These are phyloP conservation scores for Cerioporus squamosus DNA, from an alignment of 1,284 basidiomycete species.

Conservation along the genomic window DNA sequence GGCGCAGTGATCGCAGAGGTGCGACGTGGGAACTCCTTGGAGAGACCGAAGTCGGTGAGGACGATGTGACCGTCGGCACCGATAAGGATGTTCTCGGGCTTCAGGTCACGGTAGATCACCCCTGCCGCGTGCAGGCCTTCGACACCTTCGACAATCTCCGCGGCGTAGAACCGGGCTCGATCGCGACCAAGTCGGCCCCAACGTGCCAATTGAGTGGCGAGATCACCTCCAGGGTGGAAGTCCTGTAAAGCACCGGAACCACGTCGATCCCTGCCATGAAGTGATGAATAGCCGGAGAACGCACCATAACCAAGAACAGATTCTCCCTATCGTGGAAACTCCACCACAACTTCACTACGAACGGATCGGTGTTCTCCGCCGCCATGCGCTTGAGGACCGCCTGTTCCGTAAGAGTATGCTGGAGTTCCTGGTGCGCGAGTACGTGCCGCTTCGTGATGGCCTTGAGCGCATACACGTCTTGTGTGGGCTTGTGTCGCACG, in stretches of 20 bases:
- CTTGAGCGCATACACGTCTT: slow-evolving; percentile 88
- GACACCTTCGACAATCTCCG: slow-evolving; percentile 94
- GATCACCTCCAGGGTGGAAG: slow-evolving; percentile 95
- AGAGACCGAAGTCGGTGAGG: slow-evolving; percentile 93
- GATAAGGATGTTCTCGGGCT: slow-evolving; percentile 95
- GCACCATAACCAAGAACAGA: slow-evolving; percentile 86
- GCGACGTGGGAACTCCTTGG: slow-evolving; percentile 80
- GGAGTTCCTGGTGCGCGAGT: slow-evolving; percentile 91
- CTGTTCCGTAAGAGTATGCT: slow-evolving; percentile 95
- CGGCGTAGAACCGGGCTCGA: slow-evolving; percentile 93
- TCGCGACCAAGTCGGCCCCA: slow-evolving; percentile 93
- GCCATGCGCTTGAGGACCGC: slow-evolving; percentile 92
- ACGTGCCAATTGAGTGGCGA: slow-evolving; percentile 94
- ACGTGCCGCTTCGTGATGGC: slow-evolving; percentile 97
- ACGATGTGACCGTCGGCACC: slow-evolving; percentile 94
- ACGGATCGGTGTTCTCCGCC: slow-evolving; percentile 81
- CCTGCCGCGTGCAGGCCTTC: slow-evolving; percentile 89
- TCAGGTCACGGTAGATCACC: slow-evolving; percentile 89
- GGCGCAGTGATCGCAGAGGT: slow-evolving; percentile 51
- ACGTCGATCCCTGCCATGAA: background rate
- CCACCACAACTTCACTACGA: slow-evolving; percentile 94
- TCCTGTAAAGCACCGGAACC: slow-evolving; percentile 54
- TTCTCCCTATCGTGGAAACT: slow-evolving; percentile 97
- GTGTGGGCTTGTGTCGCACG: slow-evolving; percentile 75
- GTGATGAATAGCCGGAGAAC: slow-evolving; percentile 31